Evolutionary conservation across 371 early-diverging fungal species (phyloP), one percentile per base, ranked within the genome.

Genomic region (Apophysomyces trapeziformis): DNA sequence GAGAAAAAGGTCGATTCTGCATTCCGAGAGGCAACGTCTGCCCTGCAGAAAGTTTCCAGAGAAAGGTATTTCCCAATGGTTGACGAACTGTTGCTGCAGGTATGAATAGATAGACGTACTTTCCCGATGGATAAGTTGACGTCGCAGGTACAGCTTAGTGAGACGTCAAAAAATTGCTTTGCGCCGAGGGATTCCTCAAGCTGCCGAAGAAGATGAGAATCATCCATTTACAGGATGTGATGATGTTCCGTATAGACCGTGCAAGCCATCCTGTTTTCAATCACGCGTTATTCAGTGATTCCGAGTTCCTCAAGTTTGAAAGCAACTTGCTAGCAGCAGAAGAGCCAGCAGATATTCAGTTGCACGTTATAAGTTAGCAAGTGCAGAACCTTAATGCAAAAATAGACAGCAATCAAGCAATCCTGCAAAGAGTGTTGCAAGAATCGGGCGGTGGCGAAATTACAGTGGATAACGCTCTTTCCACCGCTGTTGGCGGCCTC

Each of bases 271-370:
- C 58, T 14, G 0, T 58, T 11, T 58, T 58, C 58, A 58, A 58
- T 37, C 26, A 58, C 38, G 6, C 7, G 36, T 11, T 58, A n/a
- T 58, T 58, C 58, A 21, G 36, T 14, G 58, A 58, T 11, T n/a
- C 58, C 9, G 58, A 58, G 58, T 58, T 58, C 58, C 36, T 58
- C n/a, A 26, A 26, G 26, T 26, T 26, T 26, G 26, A 26, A 26
- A 26, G 0, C 26, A 26, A 26, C 26, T 26, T 26, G 26, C 26
- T 26, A 0, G 26, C 26, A 26, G 26, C 26, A 26, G 26, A 26
- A 26, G 26, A 26, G 26, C 1, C 1, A 26, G 26, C 26, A 1
- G 26, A 26, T 26, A 26, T 26, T 26, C 26, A 26, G 26, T 1
- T 26, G 26, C 26, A 26, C 26, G 26, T 0, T 26, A 26, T 26